phyloP scores from a whole-genome alignment of 2,329 filamentous ascomycete genomes.

The Beauveria asiatica region DNA sequence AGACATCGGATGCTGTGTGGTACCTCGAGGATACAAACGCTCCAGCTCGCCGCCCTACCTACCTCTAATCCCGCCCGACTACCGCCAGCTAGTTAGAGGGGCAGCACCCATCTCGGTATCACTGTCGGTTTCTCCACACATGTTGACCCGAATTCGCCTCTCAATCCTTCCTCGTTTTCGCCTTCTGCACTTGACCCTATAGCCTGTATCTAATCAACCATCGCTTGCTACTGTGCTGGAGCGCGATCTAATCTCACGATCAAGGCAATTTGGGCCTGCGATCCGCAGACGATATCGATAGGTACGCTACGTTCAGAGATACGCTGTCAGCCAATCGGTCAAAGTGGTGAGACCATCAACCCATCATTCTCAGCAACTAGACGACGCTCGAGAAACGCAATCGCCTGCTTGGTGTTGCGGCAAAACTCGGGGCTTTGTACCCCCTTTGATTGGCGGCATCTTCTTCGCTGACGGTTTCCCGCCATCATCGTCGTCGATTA shows the following conservation, averaged over 20 bases:
- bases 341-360: conserved; percentile 4
- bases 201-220: not conserved
- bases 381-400: not conserved
- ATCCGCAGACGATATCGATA: conserved; percentile 8
- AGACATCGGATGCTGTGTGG: not conserved
- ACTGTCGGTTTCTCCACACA: conserved; percentile 9
- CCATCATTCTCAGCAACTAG: not conserved
- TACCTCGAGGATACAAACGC: not conserved
- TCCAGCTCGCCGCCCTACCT: not conserved
- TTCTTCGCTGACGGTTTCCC: not conserved
- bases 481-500: conserved; percentile 14
- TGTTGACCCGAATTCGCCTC: conserved; percentile 10
- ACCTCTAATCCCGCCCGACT: not conserved
- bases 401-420: not conserved
- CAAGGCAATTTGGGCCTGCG: conserved; percentile 11
- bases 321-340: conserved; percentile 1
- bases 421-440: not conserved
- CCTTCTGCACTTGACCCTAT: not conserved
- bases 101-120: not conserved
- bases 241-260: not conserved
- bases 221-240: not conserved
- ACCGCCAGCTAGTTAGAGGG: not conserved
- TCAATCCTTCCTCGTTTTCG: not conserved
- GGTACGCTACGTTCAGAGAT: not conserved
- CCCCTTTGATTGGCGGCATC: not conserved